Evolutionary conservation across 768 basidiomycete genomes (phyloP).

Genomic region (Pisolithus sp.): DNA sequence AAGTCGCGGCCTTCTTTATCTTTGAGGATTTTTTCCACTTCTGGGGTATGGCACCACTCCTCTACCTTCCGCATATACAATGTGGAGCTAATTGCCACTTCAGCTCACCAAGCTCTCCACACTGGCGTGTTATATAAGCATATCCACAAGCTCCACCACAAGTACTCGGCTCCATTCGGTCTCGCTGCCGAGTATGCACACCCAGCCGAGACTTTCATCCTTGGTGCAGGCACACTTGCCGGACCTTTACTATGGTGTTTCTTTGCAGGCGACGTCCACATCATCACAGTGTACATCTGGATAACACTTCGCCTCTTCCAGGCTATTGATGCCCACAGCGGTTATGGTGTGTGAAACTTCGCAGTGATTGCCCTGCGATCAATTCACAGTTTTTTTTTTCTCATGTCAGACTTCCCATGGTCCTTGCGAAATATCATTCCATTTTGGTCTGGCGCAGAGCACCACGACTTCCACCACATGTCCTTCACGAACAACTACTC

Average conservation of each 20-base stretch:
- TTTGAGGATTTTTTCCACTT: conserved; percentile 97
- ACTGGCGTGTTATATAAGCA: conserved; percentile 79
- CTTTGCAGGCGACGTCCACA: conserved; percentile 71
- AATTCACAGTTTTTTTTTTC: not conserved
- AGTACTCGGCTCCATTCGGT: conserved; percentile 94
- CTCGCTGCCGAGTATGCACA: conserved; percentile 98
- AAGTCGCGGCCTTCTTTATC: conserved; percentile 85
- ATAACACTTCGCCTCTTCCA: conserved; percentile 92
- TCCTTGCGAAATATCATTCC: conserved; percentile 87
- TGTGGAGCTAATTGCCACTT: conserved; percentile 2
- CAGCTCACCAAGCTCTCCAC: conserved; percentile 88
- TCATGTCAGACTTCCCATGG: conserved; percentile 90
- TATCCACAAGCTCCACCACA: conserved; percentile 97
- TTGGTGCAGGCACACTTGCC: conserved; percentile 84
- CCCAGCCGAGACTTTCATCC: conserved; percentile 91
- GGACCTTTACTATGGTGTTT: conserved; percentile 85
- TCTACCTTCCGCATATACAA: not conserved
- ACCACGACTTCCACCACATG: conserved; percentile 99
- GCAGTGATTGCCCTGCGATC: not conserved
- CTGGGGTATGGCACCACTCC: conserved; percentile 44
- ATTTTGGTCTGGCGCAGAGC: conserved; percentile 96
- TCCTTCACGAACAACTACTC: conserved; percentile 91
- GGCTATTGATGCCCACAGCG: conserved; percentile 94
- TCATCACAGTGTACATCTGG: conserved; percentile 91
- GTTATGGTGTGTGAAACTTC: conserved; percentile 62